Conservation (phyloP, 2,329 filamentous ascomycete species). For the Ceratocystiopsis minuta region DNA sequence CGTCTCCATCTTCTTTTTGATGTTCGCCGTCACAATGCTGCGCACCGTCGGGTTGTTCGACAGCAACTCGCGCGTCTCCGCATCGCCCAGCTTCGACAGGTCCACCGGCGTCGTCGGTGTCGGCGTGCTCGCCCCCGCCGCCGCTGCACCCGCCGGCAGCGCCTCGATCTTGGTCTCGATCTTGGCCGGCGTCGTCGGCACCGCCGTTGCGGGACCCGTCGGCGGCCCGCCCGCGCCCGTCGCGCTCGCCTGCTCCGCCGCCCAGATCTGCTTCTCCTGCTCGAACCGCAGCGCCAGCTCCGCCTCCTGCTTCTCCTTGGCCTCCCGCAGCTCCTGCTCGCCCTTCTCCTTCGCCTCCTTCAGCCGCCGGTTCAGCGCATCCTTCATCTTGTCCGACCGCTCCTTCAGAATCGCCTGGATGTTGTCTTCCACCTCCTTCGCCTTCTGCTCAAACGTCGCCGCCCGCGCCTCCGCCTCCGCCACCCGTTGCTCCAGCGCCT, state of each 20-base stretch:
- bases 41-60: slow-evolving; percentile 38
- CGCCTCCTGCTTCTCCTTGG: slow-evolving; percentile 32
- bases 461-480: slow-evolving; percentile 42
- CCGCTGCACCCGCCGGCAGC: too few relatives aligned
- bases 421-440: slow-evolving; percentile 43
- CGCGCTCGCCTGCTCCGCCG: slow-evolving; percentile 28
- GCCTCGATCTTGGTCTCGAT: too few relatives aligned
- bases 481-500: slow-evolving; percentile 43
- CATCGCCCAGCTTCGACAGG: slow-evolving; percentile 32
- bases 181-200: too few relatives aligned
- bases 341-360: slow-evolving; percentile 41
- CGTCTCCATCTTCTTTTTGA: slow-evolving; percentile 51
- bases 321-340: slow-evolving; percentile 30
- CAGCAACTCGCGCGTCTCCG: slow-evolving; percentile 37
- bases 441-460: slow-evolving; percentile 45
- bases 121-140: slow-evolving; percentile 8
- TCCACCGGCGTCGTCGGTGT: slow-evolving; percentile 20
- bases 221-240: neutral
- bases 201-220: neutral
- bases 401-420: slow-evolving; percentile 43
- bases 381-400: slow-evolving; percentile 52
- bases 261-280: slow-evolving; percentile 45
- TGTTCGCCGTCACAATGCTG: slow-evolving; percentile 39
- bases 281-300: slow-evolving; percentile 33
- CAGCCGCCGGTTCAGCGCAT: slow-evolving; percentile 49